Conservation (phyloP, 495 filamentous ascomycete species). For the Apiosordaria backusii region DNA sequence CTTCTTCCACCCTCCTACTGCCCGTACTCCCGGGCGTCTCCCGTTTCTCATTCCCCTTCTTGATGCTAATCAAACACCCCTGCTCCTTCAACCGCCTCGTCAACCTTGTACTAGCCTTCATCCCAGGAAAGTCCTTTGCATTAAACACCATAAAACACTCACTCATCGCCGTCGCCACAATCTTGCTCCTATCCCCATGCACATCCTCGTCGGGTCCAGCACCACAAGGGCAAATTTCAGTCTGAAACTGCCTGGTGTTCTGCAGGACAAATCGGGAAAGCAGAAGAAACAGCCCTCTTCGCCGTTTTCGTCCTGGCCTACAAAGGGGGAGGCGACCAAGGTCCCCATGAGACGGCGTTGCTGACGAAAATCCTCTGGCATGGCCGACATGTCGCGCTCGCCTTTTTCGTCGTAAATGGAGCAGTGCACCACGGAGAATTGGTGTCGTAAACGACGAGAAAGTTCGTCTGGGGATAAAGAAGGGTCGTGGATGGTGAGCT, state of each 20-base stretch:
- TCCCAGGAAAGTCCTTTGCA: constrained; percentile 96
- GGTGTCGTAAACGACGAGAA: constrained; percentile 61
- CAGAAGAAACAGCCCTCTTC: constrained; percentile 84
- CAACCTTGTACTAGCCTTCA: constrained; percentile 69
- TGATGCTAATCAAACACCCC: constrained; percentile 73
- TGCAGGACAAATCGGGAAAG: constrained; percentile 90
- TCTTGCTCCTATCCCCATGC: constrained; percentile 52
- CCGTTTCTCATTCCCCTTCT: constrained; percentile 72
- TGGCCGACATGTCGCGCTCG: constrained; percentile 56
- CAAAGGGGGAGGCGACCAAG: constrained; percentile 69
- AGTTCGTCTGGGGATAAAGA: constrained; percentile 52
- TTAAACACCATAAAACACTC: constrained; percentile 84
- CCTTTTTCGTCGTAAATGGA: constrained; percentile 63
- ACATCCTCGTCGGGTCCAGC: constrained; percentile 52
- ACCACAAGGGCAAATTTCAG: constrained; percentile 87
- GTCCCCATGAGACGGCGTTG: constrained; percentile 76
- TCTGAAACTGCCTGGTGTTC: constrained; percentile 77
- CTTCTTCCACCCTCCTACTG: constrained; percentile 39
- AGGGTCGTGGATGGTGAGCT: constrained; percentile 70
- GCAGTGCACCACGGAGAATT: constrained; percentile 82
- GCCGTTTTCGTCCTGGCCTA: constrained; percentile 62
- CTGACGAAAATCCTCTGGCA: constrained; percentile 54
- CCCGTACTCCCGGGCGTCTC: constrained; percentile 47
- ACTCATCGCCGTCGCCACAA: constrained; percentile 66
- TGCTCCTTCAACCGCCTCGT: constrained; percentile 69